Base-by-base conservation (phyloP, 371 early-diverging fungal species). In the Batkoa obscura region DNA sequence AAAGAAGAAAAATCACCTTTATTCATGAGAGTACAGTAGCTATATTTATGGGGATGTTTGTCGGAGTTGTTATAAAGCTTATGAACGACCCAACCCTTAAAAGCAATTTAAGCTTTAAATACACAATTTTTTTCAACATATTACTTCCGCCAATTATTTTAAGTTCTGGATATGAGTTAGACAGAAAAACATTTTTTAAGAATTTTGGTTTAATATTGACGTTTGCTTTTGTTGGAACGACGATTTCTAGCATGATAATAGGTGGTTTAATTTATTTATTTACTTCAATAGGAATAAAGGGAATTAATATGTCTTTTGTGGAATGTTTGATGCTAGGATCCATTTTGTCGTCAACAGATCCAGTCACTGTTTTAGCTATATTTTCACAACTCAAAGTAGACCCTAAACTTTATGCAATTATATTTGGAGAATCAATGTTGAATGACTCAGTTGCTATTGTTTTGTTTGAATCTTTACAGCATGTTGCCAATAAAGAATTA, bases 371-470 rank as follows among this genome's bases (percentile, higher is more conserved):
- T 12, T 70, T 95, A 46, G 83, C 94, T 10, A 86, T 94, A 39
- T 92, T 95, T 63, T 79, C 85, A 50, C 90, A 91, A 60, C 71
- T 89, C 41, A 76, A 79, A 50, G 94, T 95, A 31, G 96, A 95
- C 57, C 89, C 88, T 2, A 81, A 85, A 61, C 68, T 95, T 41
- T 93, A 86, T 65, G 80, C 91, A 1, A 84, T 93, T 56, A 91
- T 95, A 50, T 91, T 92, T 61, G 96, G 96, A 12, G 96, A 95
- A 63, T 83, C 83, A 6, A 74, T 90, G 45, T 70, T 95, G 48
- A 95, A 95, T 61, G 94, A 95, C 64, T 89, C 94, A 0, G 93
- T 91, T 5, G 87, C 93, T 6, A 94, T 93, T 65, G 91, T 94
- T n/a, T 68, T 94, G 56, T 90, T 80, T 61, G 81, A 79, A 75